Evolutionary conservation across 148 eudicot genomes (phyloP).

Genomic region (Rhododendron henanense): DNA sequence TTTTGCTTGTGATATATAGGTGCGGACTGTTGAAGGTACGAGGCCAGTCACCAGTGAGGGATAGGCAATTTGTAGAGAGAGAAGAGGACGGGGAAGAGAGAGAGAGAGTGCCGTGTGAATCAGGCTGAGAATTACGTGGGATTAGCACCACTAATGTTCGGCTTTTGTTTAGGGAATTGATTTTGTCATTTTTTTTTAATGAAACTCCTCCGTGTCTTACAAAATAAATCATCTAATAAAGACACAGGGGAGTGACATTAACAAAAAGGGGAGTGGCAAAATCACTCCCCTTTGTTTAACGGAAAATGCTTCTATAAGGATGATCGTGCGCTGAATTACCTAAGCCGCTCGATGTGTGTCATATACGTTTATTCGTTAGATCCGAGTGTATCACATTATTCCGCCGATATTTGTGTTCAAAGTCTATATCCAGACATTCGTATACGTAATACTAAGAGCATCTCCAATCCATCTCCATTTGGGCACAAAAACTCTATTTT

Average conservation of each 20-base stretch:
- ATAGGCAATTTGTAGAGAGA: neutral
- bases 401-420: too few species aligned
- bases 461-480: too few species aligned
- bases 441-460: too few species aligned
- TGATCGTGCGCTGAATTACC: too few species aligned
- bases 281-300: too few species aligned
- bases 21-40: neutral
- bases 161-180: neutral
- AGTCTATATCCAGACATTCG: too few species aligned
- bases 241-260: too few species aligned
- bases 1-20: neutral
- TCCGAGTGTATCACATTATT: too few species aligned
- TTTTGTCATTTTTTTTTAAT: too few species aligned
- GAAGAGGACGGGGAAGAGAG: neutral
- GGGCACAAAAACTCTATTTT: too few species aligned
- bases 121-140: neutral
- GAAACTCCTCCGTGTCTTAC: fast-evolving
- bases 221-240: too few species aligned
- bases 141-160: neutral
- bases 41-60: neutral
- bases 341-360: neutral
- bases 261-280: too few species aligned
- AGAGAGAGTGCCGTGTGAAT: neutral
- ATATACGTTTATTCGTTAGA: neutral
- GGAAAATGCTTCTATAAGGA: neutral